These are phyloP conservation scores for Apiospora arundinis DNA, from an alignment of 2,329 filamentous ascomycete species.

Conservation along the genomic window DNA sequence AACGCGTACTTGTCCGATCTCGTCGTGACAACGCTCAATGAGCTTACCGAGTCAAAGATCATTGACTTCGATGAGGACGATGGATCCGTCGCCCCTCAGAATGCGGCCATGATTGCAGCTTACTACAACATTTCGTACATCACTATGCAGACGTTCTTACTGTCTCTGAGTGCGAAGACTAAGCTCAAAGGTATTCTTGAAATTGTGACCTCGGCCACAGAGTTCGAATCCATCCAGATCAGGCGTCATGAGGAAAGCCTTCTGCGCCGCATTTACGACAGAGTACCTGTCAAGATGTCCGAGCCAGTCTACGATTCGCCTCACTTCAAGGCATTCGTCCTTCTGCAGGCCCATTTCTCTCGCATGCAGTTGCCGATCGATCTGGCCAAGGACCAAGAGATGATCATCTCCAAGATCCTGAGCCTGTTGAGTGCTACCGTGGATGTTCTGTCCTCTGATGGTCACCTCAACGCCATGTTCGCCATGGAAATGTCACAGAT, in stretches of 20 bases:
- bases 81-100: constrained; percentile 85
- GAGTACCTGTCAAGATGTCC: constrained; percentile 93
- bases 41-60: constrained; percentile 90
- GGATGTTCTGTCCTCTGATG: constrained; percentile 93
- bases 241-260: constrained; percentile 89
- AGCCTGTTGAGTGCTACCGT: constrained; percentile 90
- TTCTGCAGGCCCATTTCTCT: constrained; percentile 96
- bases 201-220: constrained; percentile 94
- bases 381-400: constrained; percentile 92
- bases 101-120: constrained; percentile 96
- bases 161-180: constrained; percentile 86
- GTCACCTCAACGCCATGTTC: constrained; percentile 94
- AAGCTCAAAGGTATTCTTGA: constrained; percentile 97
- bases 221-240: constrained; percentile 95
- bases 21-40: constrained; percentile 90
- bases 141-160: constrained; percentile 97
- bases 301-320: constrained; percentile 88
- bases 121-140: constrained; percentile 99
- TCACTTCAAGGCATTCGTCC: constrained; percentile 97
- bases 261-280: constrained; percentile 90
- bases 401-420: constrained; percentile 83
- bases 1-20: constrained; percentile 93
- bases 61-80: constrained; percentile 96
- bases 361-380: constrained; percentile 96
- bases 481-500: constrained; percentile 99